Base-by-base conservation (phyloP, 495 filamentous ascomycete genomes). In the Neurospora tetrasperma region DNA sequence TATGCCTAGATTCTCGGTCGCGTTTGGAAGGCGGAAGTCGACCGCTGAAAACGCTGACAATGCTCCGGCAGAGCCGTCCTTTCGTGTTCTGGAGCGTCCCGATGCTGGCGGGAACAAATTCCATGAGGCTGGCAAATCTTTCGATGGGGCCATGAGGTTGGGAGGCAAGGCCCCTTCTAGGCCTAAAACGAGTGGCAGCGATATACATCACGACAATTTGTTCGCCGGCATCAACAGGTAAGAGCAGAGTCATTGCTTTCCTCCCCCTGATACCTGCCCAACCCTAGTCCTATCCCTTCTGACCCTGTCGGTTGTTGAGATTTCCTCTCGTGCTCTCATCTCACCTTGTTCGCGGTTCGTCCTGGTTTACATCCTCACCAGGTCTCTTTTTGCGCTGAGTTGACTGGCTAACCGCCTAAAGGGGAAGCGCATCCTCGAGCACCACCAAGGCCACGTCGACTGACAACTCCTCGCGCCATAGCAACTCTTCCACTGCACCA, bases 401-500 rank as follows among this genome's bases (percentile, higher is more conserved):
- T 11, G 43, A 73, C 71, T 44, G 71, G 35, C 75, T 78, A 77
- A 81, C 78, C 35, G 54, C 76, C 75, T 71, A 70, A 75, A 89
- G 86, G 78, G 86, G 87, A 71, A 91, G 90, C 80, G 90, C 88
- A 71, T 89, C 86, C 38, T 90, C 90, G 54, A 89, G 90, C 74
- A 87, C 84, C 20, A 89, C 89, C 74, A 90, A 90, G 72, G 85
- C 86, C 35, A 86, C 84, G 8, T 89, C 87, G 20, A 85, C 84
- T 71, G 88, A 93, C 75, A 90, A 89, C 76, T 91, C 91, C 9
- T 90, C 89, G 12, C 88, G 90, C 69, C 85, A 91, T 74, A 93
- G 90, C 77, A 92, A 92, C 71, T 88, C 89, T 18, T 92, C 91
- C 7, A 93, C 91, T 20, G 82, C 90, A 10, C 90, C 91, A 31